A percentile compares a stretch with the other conserved stretches of the same genome.
Conservation (phyloP, 2,329 filamentous ascomycete genomes). For the Pseudogymnoascus verrucosus region DNA sequence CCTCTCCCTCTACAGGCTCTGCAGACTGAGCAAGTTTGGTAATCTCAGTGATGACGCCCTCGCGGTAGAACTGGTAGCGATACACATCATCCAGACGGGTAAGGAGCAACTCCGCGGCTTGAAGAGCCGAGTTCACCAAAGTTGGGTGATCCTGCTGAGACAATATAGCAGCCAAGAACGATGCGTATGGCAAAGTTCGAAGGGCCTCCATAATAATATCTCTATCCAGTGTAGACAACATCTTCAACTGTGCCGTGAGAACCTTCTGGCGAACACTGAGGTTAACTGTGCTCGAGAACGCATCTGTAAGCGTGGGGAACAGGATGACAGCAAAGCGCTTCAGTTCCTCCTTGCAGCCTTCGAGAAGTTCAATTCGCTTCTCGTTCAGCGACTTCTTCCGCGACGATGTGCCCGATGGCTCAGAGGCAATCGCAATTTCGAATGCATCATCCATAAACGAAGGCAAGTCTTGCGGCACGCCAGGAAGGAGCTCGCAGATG, state of each 20-base stretch:
- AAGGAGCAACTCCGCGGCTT: constrained; percentile 82
- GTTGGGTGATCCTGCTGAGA: constrained; percentile 90
- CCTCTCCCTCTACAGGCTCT: constrained; percentile 12
- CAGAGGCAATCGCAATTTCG: constrained; percentile 32
- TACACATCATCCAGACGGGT: constrained; percentile 81
- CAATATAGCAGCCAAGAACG: constrained; percentile 87
- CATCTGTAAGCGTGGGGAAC: constrained; percentile 89
- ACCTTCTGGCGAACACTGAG: constrained; percentile 91
- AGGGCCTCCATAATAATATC: constrained; percentile 78
- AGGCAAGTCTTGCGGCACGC: constrained; percentile 50
- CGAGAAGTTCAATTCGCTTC: constrained; percentile 71
- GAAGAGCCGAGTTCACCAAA: constrained; percentile 77
- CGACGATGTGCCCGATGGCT: constrained; percentile 35
- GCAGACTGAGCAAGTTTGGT: constrained; percentile 58
- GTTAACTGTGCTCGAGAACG: constrained; percentile 96
- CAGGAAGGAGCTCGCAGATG: constrained; percentile 86
- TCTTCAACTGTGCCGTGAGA: constrained; percentile 89
- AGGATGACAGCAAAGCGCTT: constrained; percentile 89
- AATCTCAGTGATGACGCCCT: constrained; percentile 91
- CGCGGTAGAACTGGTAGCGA: constrained; percentile 91
- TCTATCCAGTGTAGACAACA: constrained; percentile 90
- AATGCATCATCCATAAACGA: constrained; percentile 37
- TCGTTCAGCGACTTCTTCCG: constrained; percentile 58
- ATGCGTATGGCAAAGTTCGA: constrained; percentile 84
- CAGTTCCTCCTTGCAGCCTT: constrained; percentile 77